phyloP scores from a whole-genome alignment of 176 grass and related monocot genomes.

The Panicum miliaceum region DNA sequence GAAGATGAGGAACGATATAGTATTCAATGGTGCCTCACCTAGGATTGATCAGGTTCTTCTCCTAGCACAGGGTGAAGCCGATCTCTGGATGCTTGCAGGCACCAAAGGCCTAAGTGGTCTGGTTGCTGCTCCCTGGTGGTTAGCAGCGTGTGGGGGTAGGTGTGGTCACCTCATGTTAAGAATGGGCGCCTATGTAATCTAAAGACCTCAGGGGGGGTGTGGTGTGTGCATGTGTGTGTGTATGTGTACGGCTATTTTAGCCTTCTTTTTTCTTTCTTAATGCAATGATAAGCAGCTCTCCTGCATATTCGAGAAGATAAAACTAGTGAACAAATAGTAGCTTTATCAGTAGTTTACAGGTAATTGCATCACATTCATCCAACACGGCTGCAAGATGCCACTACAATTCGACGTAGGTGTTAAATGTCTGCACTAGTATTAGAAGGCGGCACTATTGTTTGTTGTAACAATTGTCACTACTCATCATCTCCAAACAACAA shows the following conservation, averaged over 20 bases:
- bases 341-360: constrained; percentile 10
- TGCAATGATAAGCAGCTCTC: too few species aligned
- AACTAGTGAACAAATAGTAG: constrained; percentile 2
- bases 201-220: too few species aligned
- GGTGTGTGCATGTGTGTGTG: too few species aligned
- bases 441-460: background rate
- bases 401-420: background rate
- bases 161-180: too few species aligned
- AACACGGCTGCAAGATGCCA: background rate
- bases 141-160: background rate
- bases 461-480: constrained; percentile 8
- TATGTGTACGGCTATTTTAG: too few species aligned
- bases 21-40: background rate
- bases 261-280: too few species aligned
- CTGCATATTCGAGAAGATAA: too few species aligned
- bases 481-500: background rate
- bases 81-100: background rate
- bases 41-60: background rate
- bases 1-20: background rate
- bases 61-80: background rate
- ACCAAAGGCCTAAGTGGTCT: too few species aligned
- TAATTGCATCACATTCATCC: background rate
- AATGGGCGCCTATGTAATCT: too few species aligned
- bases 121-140: too few species aligned
- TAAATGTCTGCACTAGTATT: constrained; percentile 4